Evolutionary conservation across 148 eudicot species (phyloP), one percentile per base, ranked within the genome.

Genomic region (Chenopodium quinoa): DNA sequence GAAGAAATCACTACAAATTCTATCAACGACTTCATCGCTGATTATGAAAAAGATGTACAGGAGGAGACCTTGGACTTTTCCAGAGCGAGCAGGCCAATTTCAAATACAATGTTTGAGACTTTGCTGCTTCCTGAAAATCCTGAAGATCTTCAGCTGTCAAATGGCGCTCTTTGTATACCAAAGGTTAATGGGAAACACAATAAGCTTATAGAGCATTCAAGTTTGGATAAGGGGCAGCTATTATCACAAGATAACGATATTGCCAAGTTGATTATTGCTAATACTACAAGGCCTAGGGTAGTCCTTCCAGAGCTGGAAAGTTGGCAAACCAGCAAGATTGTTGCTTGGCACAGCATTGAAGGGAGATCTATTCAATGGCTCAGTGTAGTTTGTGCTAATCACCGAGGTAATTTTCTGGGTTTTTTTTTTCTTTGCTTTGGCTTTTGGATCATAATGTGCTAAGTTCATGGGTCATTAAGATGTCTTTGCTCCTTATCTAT

Each of bases 331-430:
- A 81, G 89, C 86, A 93, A 93, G 79, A 88, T 95, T 89, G 92
- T 90, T 80, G 91, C 92, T 79, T 95, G 99, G 97, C 93, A 93
- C 84, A 83, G 89, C 86, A 83, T 90, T 70, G 97, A 93, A 86
- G 97, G 99, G 34, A 90, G 91, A 74, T 92, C 97, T 25, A 84
- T 95, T 82, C 92, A 91, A 80, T 95, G 97, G 99, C 87, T 93
- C 67, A 90, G 89, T 86, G 87, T 95, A 20, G 90, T 91, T 71
- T 88, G 91, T 79, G 84, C 92, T 76, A 92, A 95, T 86, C 93
- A 92, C 84, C 91, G 83, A 88, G 98, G 98, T 95, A 88, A 84
- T 9, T n/a, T 58, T 52, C 66, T 40, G 77, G 25, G 70, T 70
- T 68, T 60, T 54, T 60, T 31, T 40, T 31, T 4, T 2, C 19